Percentiles rank a stretch among this genome's conserved stretches.
These are phyloP conservation scores for Sporothrix euskadiensis DNA, from an alignment of 2,329 filamentous ascomycete genomes.

Conservation along the genomic window DNA sequence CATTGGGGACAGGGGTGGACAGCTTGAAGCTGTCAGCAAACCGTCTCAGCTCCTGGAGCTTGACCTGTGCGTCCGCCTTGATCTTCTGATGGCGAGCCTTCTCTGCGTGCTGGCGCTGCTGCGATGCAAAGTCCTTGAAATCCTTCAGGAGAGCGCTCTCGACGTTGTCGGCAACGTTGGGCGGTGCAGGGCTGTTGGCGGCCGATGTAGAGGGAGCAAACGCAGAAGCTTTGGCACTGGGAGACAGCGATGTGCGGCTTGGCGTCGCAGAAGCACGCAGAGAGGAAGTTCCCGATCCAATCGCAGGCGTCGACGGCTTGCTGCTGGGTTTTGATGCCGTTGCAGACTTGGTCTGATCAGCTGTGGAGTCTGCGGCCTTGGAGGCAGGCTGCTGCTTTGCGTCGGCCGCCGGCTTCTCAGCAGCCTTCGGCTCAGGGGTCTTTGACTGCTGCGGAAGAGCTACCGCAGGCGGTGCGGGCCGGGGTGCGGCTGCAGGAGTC, in stretches of 20 bases:
- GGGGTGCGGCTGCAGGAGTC: conserved; percentile 27
- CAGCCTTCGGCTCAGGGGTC: conserved; percentile 40
- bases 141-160: conserved; percentile 62
- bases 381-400: conserved; percentile 17
- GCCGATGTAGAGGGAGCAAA: conserved; percentile 20
- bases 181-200: conserved; percentile 40
- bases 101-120: conserved; percentile 57
- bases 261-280: conserved; percentile 42
- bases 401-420: conserved; percentile 36
- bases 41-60: conserved; percentile 90
- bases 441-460: conserved; percentile 37
- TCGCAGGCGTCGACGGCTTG: conserved; percentile 10
- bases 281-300: conserved; percentile 22
- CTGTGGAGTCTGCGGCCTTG: background rate
- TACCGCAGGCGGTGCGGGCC: conserved; percentile 36
- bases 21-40: conserved; percentile 95
- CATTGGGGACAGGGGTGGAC: conserved; percentile 84
- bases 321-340: conserved; percentile 15
- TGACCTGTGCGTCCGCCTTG: conserved; percentile 81
- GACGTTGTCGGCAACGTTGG: conserved; percentile 61
- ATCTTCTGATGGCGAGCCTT: conserved; percentile 59
- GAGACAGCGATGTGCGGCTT: conserved; percentile 45
- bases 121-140: conserved; percentile 64
- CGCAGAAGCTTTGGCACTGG: conserved; percentile 41
- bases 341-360: conserved; percentile 5